Conservation (phyloP, 1,139 yeast species). For the Debaryomyces sp. region DNA sequence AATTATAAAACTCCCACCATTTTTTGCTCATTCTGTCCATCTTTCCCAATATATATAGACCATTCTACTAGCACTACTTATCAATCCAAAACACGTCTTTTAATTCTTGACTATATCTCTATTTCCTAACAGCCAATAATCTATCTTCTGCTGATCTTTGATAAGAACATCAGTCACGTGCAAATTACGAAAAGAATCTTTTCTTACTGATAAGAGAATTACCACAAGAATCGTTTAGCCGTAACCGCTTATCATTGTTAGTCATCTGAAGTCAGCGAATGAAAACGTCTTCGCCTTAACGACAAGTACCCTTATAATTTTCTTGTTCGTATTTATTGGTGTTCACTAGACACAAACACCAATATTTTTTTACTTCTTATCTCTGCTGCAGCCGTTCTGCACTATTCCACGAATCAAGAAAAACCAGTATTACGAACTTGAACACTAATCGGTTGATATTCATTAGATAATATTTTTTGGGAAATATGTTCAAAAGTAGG, state of each 20-base stretch:
- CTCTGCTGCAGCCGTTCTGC: not conserved
- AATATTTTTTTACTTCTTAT: not conserved
- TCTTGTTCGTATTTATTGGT: not conserved
- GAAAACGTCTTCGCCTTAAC: not conserved
- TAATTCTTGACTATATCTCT: not conserved
- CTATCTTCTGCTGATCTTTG: not conserved
- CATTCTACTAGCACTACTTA: not conserved
- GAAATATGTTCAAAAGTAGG: not conserved
- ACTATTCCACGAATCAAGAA: not conserved
- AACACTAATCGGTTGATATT: not conserved
- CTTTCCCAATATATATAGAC: not conserved
- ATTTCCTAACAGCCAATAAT: not conserved
- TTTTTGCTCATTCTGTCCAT: not conserved
- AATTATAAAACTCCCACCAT: not conserved
- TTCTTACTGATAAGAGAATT: not conserved
- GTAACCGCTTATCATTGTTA: not conserved
- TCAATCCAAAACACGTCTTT: not conserved
- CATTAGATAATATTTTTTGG: not conserved
- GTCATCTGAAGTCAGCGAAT: not conserved
- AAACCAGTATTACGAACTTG: not conserved
- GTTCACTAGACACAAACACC: not conserved
- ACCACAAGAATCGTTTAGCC: not conserved
- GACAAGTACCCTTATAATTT: not conserved
- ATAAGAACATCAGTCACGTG: not conserved
- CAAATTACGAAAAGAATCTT: not conserved